phyloP scores from a whole-genome alignment of 306 rosid species.

The Astragalus glycyphyllos region DNA sequence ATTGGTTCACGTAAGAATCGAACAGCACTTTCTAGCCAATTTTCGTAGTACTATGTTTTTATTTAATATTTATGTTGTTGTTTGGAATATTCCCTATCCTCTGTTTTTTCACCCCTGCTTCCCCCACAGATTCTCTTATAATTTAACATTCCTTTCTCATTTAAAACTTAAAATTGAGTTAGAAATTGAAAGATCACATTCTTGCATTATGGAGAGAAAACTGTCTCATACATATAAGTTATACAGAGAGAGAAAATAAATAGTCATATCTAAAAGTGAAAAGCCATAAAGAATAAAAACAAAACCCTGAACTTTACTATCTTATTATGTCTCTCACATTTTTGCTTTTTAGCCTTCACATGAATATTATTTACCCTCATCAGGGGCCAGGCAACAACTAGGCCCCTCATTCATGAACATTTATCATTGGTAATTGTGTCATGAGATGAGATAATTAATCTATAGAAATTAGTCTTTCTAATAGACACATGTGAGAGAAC shows the following conservation, averaged over 20 bases:
- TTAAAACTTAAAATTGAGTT: slow-evolving; percentile 6
- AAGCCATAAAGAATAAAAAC: slow-evolving; percentile 22
- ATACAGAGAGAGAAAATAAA: slow-evolving; percentile 33
- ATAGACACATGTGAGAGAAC: slow-evolving; percentile 23
- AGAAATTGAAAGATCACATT: slow-evolving; percentile 15
- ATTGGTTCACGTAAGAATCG: neutral
- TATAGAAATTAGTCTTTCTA: slow-evolving; percentile 2
- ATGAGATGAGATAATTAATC: too few relatives aligned
- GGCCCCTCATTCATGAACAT: slow-evolving; percentile 21
- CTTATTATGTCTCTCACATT: slow-evolving; percentile 40
- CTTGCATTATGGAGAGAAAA: slow-evolving; percentile 26
- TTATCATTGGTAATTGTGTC: slow-evolving; percentile 40
- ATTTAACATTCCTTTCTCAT: neutral
- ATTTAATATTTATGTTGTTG: neutral
- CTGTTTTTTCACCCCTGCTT: neutral
- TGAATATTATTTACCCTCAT: slow-evolving; percentile 26
- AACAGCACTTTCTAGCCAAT: slow-evolving; percentile 8
- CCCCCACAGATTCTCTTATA: neutral
- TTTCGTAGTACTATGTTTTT: neutral
- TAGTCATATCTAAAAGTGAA: slow-evolving; percentile 34
- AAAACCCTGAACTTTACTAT: slow-evolving; percentile 49
- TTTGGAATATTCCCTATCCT: slow-evolving; percentile 30
- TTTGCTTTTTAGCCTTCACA: slow-evolving; percentile 38
- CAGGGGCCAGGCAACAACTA: slow-evolving; percentile 14
- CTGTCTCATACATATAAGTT: slow-evolving; percentile 34